Evolutionary conservation across 1,284 basidiomycete genomes (phyloP).

Genomic region (Tilletia setariae): DNA sequence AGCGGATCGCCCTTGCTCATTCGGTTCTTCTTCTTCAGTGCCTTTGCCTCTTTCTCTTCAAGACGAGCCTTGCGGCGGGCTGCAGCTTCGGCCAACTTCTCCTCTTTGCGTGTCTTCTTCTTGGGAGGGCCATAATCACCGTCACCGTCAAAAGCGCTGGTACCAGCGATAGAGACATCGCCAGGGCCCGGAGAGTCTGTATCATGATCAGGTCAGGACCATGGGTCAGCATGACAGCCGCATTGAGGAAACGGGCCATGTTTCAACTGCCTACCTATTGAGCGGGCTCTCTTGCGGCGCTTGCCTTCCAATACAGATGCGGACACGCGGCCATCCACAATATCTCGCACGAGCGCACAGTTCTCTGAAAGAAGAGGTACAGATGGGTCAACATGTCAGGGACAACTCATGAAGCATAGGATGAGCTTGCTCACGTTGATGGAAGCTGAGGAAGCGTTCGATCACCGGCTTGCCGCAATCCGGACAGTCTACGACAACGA

Average conservation of each 20-base stretch:
- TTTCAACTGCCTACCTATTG: not conserved
- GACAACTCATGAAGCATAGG: not conserved
- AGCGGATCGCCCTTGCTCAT: slow-evolving; percentile 35
- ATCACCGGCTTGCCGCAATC: slow-evolving; percentile 44
- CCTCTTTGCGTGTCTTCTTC: slow-evolving; percentile 21
- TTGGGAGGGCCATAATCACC: not conserved
- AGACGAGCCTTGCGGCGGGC: not conserved
- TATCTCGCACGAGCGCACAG: slow-evolving; percentile 11
- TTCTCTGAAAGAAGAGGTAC: not conserved
- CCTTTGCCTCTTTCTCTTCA: slow-evolving; percentile 18
- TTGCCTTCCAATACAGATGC: slow-evolving; percentile 15
- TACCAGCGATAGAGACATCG: slow-evolving; percentile 17
- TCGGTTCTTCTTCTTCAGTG: slow-evolving; percentile 29
- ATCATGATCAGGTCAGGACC: slow-evolving; percentile 12
- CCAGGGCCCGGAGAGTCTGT: slow-evolving; percentile 15
- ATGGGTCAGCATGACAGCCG: not conserved
- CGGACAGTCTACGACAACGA: slow-evolving; percentile 40
- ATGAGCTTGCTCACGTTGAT: slow-evolving; percentile 26
- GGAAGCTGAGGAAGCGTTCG: slow-evolving; percentile 35
- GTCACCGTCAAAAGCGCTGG: not conserved
- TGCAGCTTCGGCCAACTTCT: slow-evolving; percentile 10
- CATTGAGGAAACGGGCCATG: not conserved
- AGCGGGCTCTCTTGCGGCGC: not conserved
- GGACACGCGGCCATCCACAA: not conserved
- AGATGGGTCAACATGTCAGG: not conserved